Conservation (phyloP, 2,329 filamentous ascomycete genomes). For the Rhinocladiella similis region DNA sequence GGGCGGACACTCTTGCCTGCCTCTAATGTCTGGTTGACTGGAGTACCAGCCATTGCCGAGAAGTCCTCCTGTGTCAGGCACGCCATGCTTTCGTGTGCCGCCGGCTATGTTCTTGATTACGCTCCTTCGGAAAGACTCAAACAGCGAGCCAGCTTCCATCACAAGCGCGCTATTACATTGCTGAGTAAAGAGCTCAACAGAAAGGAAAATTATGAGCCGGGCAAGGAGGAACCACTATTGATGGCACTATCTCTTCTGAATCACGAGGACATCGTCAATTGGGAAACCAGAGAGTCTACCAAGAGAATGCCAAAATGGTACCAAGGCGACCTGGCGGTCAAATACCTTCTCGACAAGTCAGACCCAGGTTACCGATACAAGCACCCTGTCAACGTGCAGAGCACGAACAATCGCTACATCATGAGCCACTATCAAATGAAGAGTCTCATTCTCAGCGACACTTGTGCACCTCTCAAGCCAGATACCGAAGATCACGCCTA, state of each 20-base stretch:
- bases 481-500: background rate
- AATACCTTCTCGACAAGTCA: constrained; percentile 3
- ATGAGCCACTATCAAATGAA: background rate
- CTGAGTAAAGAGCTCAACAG: background rate
- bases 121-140: background rate
- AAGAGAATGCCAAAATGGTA: constrained; percentile 2
- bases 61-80: constrained; percentile 9
- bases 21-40: constrained; percentile 17
- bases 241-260: constrained; percentile 1
- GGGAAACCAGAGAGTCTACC: background rate
- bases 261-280: background rate
- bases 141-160: background rate
- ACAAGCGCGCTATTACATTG: background rate
- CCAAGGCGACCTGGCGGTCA: background rate
- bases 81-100: constrained; percentile 13
- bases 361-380: constrained; percentile 8
- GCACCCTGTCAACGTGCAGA: constrained; percentile 6
- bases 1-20: constrained; percentile 14
- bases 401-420: background rate
- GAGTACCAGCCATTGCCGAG: constrained; percentile 14
- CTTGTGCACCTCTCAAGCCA: background rate
- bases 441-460: background rate
- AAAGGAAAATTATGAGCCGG: background rate
- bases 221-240: background rate
- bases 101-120: constrained; percentile 19